Conservation (phyloP, 305 asterid species). For the Fraxinus greggii region DNA sequence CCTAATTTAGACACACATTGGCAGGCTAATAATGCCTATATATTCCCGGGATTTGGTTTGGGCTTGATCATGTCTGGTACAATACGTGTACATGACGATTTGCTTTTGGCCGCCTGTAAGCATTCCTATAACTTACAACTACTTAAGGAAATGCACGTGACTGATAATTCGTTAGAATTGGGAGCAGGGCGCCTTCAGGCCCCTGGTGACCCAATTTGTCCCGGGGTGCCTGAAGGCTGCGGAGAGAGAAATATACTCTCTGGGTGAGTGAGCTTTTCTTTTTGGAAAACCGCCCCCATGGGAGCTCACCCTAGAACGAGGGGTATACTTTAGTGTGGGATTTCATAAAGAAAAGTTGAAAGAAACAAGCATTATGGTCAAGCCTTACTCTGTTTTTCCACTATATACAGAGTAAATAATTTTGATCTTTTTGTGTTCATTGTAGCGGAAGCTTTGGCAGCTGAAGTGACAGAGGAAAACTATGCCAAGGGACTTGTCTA, state of each 20-base stretch:
- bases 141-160: not conserved
- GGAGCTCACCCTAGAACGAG: not conserved
- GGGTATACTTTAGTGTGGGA: not conserved
- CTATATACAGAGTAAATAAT: not conserved
- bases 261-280: not conserved
- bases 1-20: conserved; percentile 6
- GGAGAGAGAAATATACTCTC: not conserved
- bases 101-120: conserved; percentile 93
- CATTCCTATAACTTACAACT: not conserved
- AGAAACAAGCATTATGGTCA: not conserved
- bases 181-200: not conserved
- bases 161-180: not conserved
- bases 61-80: conserved; percentile 95
- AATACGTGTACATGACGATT: conserved; percentile 79
- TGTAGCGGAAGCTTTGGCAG: conserved; percentile 85
- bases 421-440: not conserved
- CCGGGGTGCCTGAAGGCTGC: not conserved
- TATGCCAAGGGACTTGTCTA: conserved; percentile 67
- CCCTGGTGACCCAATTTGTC: not conserved
- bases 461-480: conserved; percentile 64
- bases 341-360: not conserved
- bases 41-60: conserved; percentile 92
- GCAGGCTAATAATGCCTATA: conserved; percentile 90
- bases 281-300: not conserved
- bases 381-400: not conserved